Evolutionary conservation across 176 grass and related monocot genomes (phyloP).

Genomic region (Triticum dicoccoides): DNA sequence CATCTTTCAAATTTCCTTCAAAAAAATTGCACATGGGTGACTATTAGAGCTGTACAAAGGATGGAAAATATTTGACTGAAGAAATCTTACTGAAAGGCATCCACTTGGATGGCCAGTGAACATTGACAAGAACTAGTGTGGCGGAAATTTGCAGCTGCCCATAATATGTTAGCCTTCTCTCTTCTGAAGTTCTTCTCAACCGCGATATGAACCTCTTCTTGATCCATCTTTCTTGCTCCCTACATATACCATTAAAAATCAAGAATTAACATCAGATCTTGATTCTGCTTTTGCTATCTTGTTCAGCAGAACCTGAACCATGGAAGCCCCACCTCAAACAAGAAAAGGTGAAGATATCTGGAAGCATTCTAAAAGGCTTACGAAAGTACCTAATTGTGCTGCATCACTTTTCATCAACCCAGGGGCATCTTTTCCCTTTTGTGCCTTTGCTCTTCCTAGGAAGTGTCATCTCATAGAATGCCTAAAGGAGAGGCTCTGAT

Average conservation of each 20-base stretch:
- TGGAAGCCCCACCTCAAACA: no score
- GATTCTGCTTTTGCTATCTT: slow-evolving; percentile 16
- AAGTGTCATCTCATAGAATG: not conserved
- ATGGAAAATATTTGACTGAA: not conserved
- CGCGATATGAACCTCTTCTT: slow-evolving; percentile 41
- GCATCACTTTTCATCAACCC: no score
- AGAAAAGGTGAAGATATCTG: no score
- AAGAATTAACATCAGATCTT: slow-evolving; percentile 5
- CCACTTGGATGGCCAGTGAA: slow-evolving; percentile 63
- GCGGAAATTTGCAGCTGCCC: slow-evolving; percentile 44
- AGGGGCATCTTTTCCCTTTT: no score
- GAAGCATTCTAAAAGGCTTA: no score
- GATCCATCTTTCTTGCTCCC: slow-evolving; percentile 30
- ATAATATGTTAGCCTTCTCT: slow-evolving; percentile 52
- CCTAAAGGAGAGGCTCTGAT: no score
- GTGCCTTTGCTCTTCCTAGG: no score
- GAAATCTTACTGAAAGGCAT: slow-evolving; percentile 62
- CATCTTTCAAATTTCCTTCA: no score
- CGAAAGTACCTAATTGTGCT: no score
- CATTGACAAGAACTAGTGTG: slow-evolving; percentile 52
- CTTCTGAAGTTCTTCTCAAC: slow-evolving; percentile 43
- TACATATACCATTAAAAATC: slow-evolving; percentile 9
- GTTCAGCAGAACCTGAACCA: not conserved
- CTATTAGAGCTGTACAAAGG: not conserved
- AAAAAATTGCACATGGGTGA: not conserved